Conservation (phyloP, 139 green algal species). For the Coelastrella sp. region DNA sequence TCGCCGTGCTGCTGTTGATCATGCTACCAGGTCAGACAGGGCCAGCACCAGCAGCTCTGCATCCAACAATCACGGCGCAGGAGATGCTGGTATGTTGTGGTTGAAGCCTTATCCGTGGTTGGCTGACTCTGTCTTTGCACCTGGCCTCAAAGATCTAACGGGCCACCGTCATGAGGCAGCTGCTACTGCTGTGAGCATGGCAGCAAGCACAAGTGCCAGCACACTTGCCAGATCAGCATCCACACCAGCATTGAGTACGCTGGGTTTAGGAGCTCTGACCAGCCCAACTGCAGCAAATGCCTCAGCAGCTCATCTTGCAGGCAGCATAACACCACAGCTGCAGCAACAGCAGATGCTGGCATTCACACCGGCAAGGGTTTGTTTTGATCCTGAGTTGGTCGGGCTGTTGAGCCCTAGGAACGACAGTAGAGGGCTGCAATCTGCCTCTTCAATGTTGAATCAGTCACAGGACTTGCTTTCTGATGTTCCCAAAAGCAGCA, state of each 20-base stretch:
- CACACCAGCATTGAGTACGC: not conserved
- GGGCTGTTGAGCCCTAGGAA: not conserved
- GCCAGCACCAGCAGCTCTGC: not conserved
- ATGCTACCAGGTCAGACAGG: not conserved
- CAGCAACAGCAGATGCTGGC: not conserved
- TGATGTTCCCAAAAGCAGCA: too few species aligned
- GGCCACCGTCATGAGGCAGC: not conserved
- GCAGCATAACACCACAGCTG: not conserved
- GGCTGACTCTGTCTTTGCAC: not conserved
- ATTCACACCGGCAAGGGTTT: not conserved
- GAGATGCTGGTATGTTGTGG: slow-evolving; percentile 26
- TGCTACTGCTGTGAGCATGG: not conserved
- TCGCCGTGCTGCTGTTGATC: not conserved
- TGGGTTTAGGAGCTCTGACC: not conserved
- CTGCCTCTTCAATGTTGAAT: too few species aligned
- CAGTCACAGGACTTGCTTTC: too few species aligned
- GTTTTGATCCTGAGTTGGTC: not conserved
- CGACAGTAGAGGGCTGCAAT: too few species aligned
- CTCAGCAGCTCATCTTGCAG: not conserved
- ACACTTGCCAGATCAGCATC: not conserved
- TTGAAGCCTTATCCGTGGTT: slow-evolving; percentile 23
- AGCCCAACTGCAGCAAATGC: not conserved
- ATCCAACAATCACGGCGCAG: not conserved
- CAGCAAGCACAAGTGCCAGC: not conserved
- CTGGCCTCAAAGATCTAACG: not conserved